Base-by-base conservation (phyloP, 2,329 filamentous ascomycete species). In the Stachybotrys echinatus region DNA sequence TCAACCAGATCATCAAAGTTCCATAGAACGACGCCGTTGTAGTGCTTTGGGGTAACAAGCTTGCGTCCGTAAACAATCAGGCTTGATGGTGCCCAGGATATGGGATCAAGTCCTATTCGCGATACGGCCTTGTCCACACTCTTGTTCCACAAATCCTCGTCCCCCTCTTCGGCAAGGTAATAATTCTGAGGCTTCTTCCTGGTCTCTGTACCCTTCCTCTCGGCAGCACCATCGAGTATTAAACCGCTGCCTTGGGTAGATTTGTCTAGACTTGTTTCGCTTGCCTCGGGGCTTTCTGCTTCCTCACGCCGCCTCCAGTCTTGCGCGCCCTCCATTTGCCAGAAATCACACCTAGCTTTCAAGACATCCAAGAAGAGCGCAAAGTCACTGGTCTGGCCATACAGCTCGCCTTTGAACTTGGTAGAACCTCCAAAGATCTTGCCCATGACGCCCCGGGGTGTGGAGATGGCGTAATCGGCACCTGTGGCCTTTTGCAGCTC, bases 281-380 rank as follows among this genome's bases (percentile, higher is more conserved):
- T 19, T 39, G 45, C 44, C 4, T 54, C 45, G 0, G 49, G 48
- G 6, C 49, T 53, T 2, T 54, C 55, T 0, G 52, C 45, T 27
- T 67, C 65, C 44, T 86, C 81, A 47, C 77, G 70, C 56, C 81
- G 71, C 56, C 88, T 74, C 74, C 87, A 92, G 61, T 94, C 89
- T 49, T 74, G 81, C 2, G 79, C 78, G 2, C 87, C 84, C 56
- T 89, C 86, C 80, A 92, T 91, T 62, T 92, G 85, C 87, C 87
- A 92, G 46, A 92, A 84, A 58, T 92, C 88, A 61, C 89, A 92
- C 49, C 88, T 76, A 10, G 87, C 85, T 62, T 87, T 88, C 34
- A 92, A 64, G 0, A 92, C 83, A 42, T 91, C 85, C 10, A 92
- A 70, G 54, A 94, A 92, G 3, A 77, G 77, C 2, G 85, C 80